Base-by-base conservation (phyloP, 2,329 filamentous ascomycete genomes). In the Beauveria bassiana region DNA sequence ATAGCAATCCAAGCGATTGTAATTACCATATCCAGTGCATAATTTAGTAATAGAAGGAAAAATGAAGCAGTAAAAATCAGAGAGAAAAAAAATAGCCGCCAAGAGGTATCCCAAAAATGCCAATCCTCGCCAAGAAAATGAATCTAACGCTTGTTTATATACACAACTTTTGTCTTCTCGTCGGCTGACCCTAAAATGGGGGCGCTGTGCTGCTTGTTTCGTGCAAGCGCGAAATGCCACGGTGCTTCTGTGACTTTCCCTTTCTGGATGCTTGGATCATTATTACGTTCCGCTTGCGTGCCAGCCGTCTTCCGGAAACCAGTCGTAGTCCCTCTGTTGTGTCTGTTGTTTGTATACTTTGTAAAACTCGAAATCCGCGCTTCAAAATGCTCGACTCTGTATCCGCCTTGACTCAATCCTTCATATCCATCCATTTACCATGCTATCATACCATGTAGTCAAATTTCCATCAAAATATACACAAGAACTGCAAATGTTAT, bases 401-500 rank as follows among this genome's bases (percentile, higher is more conserved):
- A 50, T 22, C 26, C 42, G 42, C 53, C 49, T n/a, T 20, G 49
- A 38, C 14, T 51, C 9, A 51, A 51, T 34, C 49, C 49, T 34
- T 20, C 31, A 34, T 51, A 22, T 24, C 45, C 22, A 34, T 46
- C 46, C 31, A 40, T 59, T 12, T 31, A 34, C 31, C 34, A 31
- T 49, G 38, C 16, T 12, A 52, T 38, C 45, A 50, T 59, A 40
- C 57, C 47, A 31, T 45, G 31, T 50, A 60, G 34, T 46, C 47
- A 45, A 56, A 49, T n/a, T 26, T 8, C 16, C 28, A 20, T 42
- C 18, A 38, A 51, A 28, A 40, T 38, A 38, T 38, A 38, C 5
- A 38, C 31, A 38, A 38, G 34, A 38, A 38, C 34, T 38, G 34
- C 34, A 38, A 38, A 38, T 38, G 34, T 66, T 67, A 73, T 64